Evolutionary conservation across 2,329 filamentous ascomycete genomes (phyloP).

Genomic region (Hymenoscyphus albidus): DNA sequence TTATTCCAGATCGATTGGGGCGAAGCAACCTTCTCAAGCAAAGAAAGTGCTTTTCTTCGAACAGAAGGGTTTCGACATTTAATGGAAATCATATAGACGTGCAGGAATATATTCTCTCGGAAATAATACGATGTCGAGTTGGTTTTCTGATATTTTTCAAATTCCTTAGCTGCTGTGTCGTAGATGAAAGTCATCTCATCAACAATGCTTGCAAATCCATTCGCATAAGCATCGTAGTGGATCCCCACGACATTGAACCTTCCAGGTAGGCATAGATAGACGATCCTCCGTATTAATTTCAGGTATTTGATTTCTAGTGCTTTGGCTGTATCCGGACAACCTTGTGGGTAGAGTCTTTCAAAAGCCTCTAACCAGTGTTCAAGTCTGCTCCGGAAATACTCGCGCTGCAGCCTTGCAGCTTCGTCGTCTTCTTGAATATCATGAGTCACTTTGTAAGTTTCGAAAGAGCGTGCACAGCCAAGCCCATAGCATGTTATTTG

Average conservation of each 20-base stretch:
- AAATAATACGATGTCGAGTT: conserved; percentile 1
- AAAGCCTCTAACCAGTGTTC: not conserved
- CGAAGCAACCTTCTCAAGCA: not conserved
- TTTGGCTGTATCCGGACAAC: not conserved
- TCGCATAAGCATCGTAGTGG: not conserved
- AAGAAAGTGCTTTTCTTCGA: not conserved
- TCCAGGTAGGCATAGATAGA: not conserved
- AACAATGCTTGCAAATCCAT: not conserved
- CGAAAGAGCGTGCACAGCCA: not conserved
- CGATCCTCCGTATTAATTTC: not conserved
- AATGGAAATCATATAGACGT: not conserved
- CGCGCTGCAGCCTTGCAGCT: not conserved
- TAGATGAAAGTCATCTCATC: not conserved
- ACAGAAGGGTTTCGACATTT: conserved; percentile 1
- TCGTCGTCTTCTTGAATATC: not conserved
- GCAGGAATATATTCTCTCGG: not conserved
- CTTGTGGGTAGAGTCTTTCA: not conserved
- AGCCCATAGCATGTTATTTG: conserved; percentile 1
- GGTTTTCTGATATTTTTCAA: not conserved
- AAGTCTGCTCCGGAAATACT: not conserved
- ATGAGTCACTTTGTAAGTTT: not conserved
- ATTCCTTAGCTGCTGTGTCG: not conserved
- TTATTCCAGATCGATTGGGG: not conserved
- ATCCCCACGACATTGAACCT: not conserved
- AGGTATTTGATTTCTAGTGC: not conserved